phyloP scores from a whole-genome alignment of 2,329 filamentous ascomycete species.

The Cladosporium sp. region DNA sequence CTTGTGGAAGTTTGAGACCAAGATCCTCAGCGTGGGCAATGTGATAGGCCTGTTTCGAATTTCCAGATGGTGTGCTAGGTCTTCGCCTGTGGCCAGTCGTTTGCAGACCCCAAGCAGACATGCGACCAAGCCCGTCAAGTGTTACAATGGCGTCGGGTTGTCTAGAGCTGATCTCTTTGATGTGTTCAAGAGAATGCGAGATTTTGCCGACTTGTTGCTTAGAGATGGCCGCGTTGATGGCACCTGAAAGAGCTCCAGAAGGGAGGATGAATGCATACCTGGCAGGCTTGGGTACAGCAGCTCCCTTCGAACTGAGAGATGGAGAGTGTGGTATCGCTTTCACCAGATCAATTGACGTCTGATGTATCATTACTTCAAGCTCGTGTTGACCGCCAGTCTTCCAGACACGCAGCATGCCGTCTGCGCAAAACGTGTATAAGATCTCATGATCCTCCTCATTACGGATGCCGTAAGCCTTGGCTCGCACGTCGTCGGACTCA shows the following conservation, averaged over 20 bases:
- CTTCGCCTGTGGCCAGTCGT: slow-evolving; percentile 70
- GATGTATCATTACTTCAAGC: slow-evolving; percentile 69
- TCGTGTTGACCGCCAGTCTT: slow-evolving; percentile 68
- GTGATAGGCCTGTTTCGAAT: slow-evolving; percentile 68
- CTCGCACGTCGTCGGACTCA: slow-evolving; percentile 47
- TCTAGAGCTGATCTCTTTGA: slow-evolving; percentile 80
- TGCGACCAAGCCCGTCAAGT: slow-evolving; percentile 74
- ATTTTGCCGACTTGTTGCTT: slow-evolving; percentile 39
- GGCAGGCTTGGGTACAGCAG: slow-evolving; percentile 27
- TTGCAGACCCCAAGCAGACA: slow-evolving; percentile 91
- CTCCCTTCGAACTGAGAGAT: slow-evolving; percentile 29
- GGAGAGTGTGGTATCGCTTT: slow-evolving; percentile 54
- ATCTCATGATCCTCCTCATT: slow-evolving; percentile 62
- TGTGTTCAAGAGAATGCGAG: slow-evolving; percentile 72
- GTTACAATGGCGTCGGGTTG: slow-evolving; percentile 84
- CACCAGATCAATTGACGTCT: slow-evolving; percentile 73
- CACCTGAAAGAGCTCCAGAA: slow-evolving; percentile 70
- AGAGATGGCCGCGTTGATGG: slow-evolving; percentile 54
- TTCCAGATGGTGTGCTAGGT: slow-evolving; percentile 19
- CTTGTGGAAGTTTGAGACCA: slow-evolving; percentile 15
- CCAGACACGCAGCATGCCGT: slow-evolving; percentile 80
- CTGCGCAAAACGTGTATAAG: slow-evolving; percentile 81
- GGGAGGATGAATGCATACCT: slow-evolving; percentile 80
- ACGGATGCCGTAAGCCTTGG: slow-evolving; percentile 34
- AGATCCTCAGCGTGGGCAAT: slow-evolving; percentile 71